Evolutionary conservation across 768 basidiomycete genomes (phyloP).

Genomic region (Termitomyces sp.): DNA sequence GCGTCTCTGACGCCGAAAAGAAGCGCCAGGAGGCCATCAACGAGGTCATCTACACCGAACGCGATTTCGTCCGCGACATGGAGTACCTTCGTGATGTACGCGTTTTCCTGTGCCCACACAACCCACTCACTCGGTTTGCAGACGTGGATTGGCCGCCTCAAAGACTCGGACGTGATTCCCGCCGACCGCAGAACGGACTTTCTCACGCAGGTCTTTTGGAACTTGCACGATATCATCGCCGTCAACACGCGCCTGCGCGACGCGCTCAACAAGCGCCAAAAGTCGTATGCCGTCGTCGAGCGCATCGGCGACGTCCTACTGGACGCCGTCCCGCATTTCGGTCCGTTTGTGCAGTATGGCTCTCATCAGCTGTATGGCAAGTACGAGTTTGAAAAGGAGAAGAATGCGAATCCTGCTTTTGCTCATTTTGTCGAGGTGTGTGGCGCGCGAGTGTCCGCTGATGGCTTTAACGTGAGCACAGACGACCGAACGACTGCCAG

Average conservation of each 20-base stretch:
- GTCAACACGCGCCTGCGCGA: constrained; percentile 93
- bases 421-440: constrained; percentile 92
- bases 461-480: constrained; percentile 19
- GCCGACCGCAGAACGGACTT: constrained; percentile 74
- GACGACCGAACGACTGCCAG: constrained; percentile 88
- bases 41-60: constrained; percentile 90
- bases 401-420: constrained; percentile 86
- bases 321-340: constrained; percentile 82
- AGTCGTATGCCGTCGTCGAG: constrained; percentile 90
- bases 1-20: constrained; percentile 90
- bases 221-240: constrained; percentile 86
- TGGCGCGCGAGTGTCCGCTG: constrained; percentile 1
- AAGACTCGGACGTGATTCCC: constrained; percentile 71
- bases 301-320: constrained; percentile 87
- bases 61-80: constrained; percentile 97
- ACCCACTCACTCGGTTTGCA: no score
- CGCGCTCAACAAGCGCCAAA: constrained; percentile 91
- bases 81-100: constrained; percentile 94
- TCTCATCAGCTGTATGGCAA: constrained; percentile 97
- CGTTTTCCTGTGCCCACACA: no score
- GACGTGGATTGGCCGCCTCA: constrained; percentile 88
- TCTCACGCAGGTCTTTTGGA: constrained; percentile 96
- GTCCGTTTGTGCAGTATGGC: constrained; percentile 92
- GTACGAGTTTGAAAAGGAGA: constrained; percentile 99
- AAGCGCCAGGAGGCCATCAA: constrained; percentile 97